These are phyloP conservation scores for Sporormia fimetaria DNA, from an alignment of 495 filamentous ascomycete genomes.

Conservation along the genomic window DNA sequence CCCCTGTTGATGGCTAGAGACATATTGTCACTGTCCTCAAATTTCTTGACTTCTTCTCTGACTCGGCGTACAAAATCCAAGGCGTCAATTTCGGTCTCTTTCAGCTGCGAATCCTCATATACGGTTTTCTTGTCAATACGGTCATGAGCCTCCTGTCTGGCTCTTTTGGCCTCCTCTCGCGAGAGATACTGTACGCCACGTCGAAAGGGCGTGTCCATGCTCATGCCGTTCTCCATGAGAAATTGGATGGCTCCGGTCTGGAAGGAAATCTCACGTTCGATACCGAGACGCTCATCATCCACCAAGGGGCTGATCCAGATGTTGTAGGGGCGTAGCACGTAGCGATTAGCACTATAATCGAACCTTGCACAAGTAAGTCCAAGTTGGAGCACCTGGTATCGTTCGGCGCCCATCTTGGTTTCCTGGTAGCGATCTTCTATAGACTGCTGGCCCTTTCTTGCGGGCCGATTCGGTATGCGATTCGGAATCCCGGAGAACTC, in stretches of 20 bases:
- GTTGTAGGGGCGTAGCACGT: constrained; percentile 58
- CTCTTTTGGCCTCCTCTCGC: constrained; percentile 46
- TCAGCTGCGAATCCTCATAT: constrained; percentile 41
- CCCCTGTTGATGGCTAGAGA: constrained; percentile 11
- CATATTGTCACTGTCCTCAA: constrained; percentile 29
- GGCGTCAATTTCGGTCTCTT: constrained; percentile 43
- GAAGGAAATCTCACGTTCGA: constrained; percentile 46
- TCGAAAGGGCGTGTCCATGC: constrained; percentile 45
- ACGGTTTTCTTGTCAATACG: constrained; percentile 31
- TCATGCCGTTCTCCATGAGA: constrained; percentile 49
- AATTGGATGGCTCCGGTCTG: constrained; percentile 52
- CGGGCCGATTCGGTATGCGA: constrained; percentile 13
- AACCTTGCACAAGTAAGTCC: constrained; percentile 58
- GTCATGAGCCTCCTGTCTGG: constrained; percentile 31
- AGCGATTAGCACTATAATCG: constrained; percentile 42
- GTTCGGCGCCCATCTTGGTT: constrained; percentile 52
- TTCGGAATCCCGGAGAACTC: constrained; percentile 62
- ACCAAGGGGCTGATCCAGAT: constrained; percentile 49
- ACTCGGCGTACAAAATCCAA: constrained; percentile 43
- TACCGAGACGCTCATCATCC: constrained; percentile 36
- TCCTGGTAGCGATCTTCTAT: constrained; percentile 58
- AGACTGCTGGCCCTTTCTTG: constrained; percentile 19
- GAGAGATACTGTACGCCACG: constrained; percentile 61
- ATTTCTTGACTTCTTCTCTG: constrained; percentile 40
- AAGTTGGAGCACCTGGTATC: constrained; percentile 63